Evolutionary conservation across 768 basidiomycete genomes (phyloP), one percentile per base, ranked within the genome.

Genomic region (Russula earlei): DNA sequence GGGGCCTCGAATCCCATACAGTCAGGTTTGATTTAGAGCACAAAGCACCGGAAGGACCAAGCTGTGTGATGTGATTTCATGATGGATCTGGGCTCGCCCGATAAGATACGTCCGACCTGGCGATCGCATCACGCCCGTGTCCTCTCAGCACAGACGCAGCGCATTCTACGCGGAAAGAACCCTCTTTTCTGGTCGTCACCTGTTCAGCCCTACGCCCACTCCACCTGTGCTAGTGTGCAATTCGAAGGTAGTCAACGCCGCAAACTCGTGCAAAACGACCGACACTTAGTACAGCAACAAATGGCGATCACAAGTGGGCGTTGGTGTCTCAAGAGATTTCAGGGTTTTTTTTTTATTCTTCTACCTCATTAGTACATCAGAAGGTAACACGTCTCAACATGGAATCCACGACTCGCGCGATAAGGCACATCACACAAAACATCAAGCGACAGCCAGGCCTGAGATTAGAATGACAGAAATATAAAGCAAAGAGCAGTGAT

Each of bases 161-260:
- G 43, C 34, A 15, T 42, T 43, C 33, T 34, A 49, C 34, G 22
- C n/a, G 4, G 47, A 40, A 34, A 57, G 12, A n/a, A 37, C 52
- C 57, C 52, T 34, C 45, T 44, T 54, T 58, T 54, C 34, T 29
- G n/a, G n/a, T n/a, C n/a, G n/a, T n/a, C n/a, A n/a, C 51, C 33
- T 47, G 41, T 27, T 12, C 41, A 36, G 49, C 45, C 56, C 50
- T 60, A 37, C 42, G 47, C 54, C 48, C 43, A 50, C 40, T 36
- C 38, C 38, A 45, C 11, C 33, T 27, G 45, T 57, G 56, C 31
- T 48, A 25, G 25, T 44, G 36, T 34, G n/a, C n/a, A 22, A 40
- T 40, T 31, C 29, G n/a, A n/a, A n/a, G n/a, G n/a, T n/a, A n/a
- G n/a, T n/a, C n/a, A n/a, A n/a, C n/a, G n/a, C n/a, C n/a, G n/a